These are phyloP conservation scores for Pyronema omphalodes DNA, from an alignment of 495 filamentous ascomycete genomes.

Conservation along the genomic window DNA sequence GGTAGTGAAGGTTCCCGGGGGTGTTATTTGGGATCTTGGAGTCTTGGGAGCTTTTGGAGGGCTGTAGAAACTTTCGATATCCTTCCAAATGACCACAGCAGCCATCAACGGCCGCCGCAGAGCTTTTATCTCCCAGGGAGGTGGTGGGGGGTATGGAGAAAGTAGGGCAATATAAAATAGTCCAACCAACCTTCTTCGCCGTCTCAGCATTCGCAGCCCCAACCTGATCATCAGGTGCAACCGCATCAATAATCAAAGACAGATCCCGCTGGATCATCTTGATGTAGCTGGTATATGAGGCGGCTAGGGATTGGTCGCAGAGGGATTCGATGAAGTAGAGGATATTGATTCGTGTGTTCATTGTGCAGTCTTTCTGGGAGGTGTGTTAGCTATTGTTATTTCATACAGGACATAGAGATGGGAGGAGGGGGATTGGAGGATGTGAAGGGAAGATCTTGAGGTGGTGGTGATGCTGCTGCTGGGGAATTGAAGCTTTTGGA, in stretches of 20 bases:
- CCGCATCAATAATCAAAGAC: constrained; percentile 67
- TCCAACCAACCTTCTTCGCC: constrained; percentile 43
- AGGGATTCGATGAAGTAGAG: constrained; percentile 98
- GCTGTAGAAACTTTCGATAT: too few species aligned
- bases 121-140: too few species aligned
- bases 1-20: too few species aligned
- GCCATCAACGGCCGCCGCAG: too few species aligned
- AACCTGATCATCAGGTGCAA: constrained; percentile 69
- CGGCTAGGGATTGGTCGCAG: constrained; percentile 63
- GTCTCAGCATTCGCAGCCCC: constrained; percentile 91
- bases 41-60: too few species aligned
- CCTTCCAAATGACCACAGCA: too few species aligned
- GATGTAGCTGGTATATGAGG: constrained; percentile 57
- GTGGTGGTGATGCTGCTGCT: too few species aligned
- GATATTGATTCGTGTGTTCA: constrained; percentile 96
- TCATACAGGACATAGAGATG: neutral
- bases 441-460: too few species aligned
- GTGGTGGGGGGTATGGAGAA: too few species aligned
- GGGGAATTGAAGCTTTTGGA: too few species aligned
- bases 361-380: constrained; percentile 43
- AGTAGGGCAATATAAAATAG: neutral
- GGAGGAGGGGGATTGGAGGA: neutral
- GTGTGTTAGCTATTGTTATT: constrained; percentile 1
- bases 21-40: too few species aligned
- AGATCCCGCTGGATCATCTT: constrained; percentile 93